phyloP scores from a whole-genome alignment of 257 asterid species.

The Nicotiana paniculata region DNA sequence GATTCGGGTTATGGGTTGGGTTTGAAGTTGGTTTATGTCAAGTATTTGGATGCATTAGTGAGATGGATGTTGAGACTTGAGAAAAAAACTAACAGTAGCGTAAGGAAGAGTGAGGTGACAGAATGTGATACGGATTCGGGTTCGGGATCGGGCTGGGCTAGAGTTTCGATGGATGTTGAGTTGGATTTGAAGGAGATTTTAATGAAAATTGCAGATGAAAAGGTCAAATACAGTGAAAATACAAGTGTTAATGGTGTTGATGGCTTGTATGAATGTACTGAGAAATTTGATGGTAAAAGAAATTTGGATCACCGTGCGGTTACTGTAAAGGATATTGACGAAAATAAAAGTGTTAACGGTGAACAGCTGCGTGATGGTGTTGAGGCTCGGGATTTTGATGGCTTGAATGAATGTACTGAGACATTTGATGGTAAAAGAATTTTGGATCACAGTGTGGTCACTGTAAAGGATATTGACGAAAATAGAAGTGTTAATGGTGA shows the following conservation, averaged over 20 bases:
- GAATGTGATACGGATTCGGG: not conserved
- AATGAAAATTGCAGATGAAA: not conserved
- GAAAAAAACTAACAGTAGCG: not conserved
- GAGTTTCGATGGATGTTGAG: not conserved
- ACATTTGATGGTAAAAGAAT: not conserved
- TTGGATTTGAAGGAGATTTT: not conserved
- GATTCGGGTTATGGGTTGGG: slow-evolving; percentile 26
- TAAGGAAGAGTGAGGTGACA: not conserved
- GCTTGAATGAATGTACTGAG: not conserved
- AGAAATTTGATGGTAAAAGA: not conserved
- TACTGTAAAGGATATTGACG: no score
- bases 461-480: no score
- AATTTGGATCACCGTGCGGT: not conserved
- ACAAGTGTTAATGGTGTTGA: not conserved
- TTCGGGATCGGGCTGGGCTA: not conserved
- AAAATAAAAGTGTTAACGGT: not conserved
- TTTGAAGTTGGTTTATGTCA: slow-evolving; percentile 47
- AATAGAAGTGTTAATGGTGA: not conserved
- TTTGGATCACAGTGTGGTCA: not conserved
- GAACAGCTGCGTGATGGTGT: not conserved
- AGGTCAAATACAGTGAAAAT: not conserved
- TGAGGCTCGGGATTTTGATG: not conserved
- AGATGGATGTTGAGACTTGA: slow-evolving; percentile 32
- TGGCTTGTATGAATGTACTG: not conserved
- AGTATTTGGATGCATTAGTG: slow-evolving; percentile 37